Conservation (phyloP, 2,329 filamentous ascomycete species). For the Alternaria conjuncta region DNA sequence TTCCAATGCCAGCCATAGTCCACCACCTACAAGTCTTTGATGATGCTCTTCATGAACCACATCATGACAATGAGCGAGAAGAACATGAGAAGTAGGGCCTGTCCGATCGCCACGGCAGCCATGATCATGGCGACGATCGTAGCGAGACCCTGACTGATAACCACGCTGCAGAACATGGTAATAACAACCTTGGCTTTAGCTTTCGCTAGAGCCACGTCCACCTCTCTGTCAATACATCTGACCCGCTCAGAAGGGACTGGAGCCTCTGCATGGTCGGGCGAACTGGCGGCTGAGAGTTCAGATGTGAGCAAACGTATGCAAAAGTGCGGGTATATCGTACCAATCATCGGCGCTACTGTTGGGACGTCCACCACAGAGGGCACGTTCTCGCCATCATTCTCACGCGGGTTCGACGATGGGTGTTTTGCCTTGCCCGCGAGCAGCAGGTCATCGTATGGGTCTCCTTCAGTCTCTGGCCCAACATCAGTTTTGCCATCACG, state of each 20-base stretch:
- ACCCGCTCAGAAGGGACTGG: neutral
- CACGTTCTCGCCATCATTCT: neutral
- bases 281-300: neutral
- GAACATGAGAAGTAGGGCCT: neutral
- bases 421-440: neutral
- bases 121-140: neutral
- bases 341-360: fast-evolving
- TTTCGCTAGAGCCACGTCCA: neutral
- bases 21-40: neutral
- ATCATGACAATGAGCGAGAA: neutral
- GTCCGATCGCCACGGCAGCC: neutral
- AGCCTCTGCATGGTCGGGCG: neutral
- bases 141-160: neutral
- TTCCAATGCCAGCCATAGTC: neutral
- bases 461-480: neutral
- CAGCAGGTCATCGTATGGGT: neutral
- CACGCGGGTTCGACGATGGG: neutral
- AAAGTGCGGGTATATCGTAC: neutral
- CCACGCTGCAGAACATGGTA: neutral
- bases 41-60: neutral
- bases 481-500: neutral
- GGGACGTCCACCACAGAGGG: neutral
- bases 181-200: neutral
- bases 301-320: neutral
- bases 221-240: neutral